phyloP scores from a whole-genome alignment of 208 protist genomes.

The Trypanosoma melophagium region DNA sequence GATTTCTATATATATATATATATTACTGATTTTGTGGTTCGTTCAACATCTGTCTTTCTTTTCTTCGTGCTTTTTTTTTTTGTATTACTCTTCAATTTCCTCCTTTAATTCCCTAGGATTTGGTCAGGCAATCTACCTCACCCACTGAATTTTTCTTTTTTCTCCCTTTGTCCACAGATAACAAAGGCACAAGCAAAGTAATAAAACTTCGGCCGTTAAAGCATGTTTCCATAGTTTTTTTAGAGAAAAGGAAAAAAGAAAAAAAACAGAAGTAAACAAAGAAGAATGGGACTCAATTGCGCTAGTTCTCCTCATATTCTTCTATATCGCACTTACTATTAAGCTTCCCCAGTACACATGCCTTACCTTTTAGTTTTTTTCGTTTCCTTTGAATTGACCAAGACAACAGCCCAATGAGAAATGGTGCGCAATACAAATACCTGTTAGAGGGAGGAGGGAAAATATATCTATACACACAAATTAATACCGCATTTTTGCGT shows the following conservation, averaged over 20 bases:
- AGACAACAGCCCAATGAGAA: too few species aligned
- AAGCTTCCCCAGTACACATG: too few species aligned
- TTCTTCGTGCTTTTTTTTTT: too few species aligned
- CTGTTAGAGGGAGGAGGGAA: too few species aligned
- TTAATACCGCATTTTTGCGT: too few species aligned
- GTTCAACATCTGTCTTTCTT: too few species aligned
- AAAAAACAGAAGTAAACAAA: background rate
- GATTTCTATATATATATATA: background rate
- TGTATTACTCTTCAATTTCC: background rate
- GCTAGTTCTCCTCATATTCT: background rate
- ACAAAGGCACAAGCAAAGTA: background rate
- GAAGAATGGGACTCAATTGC: background rate
- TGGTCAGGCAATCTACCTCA: background rate
- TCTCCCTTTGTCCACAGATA: background rate
- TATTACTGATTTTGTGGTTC: background rate
- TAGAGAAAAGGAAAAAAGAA: background rate
- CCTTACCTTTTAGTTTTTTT: too few species aligned
- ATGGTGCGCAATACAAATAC: too few species aligned
- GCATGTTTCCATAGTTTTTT: too few species aligned
- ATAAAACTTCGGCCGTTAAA: background rate
- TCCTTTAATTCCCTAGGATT: background rate
- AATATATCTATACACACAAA: too few species aligned
- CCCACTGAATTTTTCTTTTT: background rate
- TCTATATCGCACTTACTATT: background rate
- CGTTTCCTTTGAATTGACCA: too few species aligned